Evolutionary conservation across 1,284 basidiomycete genomes (phyloP), one percentile per base, ranked within the genome.

Genomic region (Sanghuangporus weigelae): DNA sequence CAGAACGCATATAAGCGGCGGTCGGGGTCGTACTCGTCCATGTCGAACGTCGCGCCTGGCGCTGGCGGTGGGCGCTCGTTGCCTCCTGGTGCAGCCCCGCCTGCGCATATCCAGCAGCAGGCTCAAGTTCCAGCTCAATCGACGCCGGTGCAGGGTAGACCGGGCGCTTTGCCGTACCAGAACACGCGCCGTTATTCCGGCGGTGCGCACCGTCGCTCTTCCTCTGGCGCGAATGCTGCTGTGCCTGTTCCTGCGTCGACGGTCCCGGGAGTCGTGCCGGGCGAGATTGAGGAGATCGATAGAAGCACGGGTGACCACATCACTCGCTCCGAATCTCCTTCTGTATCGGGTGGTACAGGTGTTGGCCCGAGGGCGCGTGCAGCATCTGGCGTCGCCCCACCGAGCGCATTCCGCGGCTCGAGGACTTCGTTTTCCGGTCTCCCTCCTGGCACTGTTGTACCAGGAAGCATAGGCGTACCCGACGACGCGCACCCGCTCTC

Each of bases 11-110:
- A 54, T 38, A 54, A 38, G n/a, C 53, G 53, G 26, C 53, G 53
- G 14, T 54, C 53, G 26, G 53, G 53, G 7, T 54, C 53, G 26
- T 38, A 38, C 38, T 36, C 53, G 8, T 5, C 53, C 31, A 31
- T 54, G 36, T 10, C 21, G 14, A 38, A 38, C 38, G 44, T n/a
- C 44, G 16, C 44, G 16, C 14, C 19, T 44, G 42, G 42, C 12
- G 42, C 11, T 8, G 26, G 2, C n/a, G 55, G 56, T 19, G 46
- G 36, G 21, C 44, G 26, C 19, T 3, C 10, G 10, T 36, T 61
- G 10, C 59, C 59, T 11, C 50, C 59, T 7, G 59, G 59, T 12
- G 59, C 59, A n/a, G 59, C 59, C 8, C 59, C 50, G n/a, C 59
- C 48, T 7, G 31, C 44, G 14, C 31, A 23, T 11, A 23, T 36